Conservation (phyloP, 441 rosid species). For the Bocquillonia castaneifolia region DNA sequence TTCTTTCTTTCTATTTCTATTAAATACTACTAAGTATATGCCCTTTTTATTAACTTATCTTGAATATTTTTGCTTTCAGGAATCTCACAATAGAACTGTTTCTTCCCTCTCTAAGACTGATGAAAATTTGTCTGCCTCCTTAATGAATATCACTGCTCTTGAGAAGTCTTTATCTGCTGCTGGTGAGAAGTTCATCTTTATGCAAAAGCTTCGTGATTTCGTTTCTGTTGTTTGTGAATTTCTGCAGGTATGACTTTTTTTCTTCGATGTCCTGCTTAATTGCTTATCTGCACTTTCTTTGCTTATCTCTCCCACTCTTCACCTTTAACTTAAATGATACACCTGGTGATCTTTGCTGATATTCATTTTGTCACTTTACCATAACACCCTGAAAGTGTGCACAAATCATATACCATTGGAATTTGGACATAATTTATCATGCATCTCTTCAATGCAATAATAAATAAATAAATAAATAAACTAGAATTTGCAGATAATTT, state of each 20-base stretch:
- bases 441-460: background rate
- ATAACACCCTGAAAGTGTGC: background rate
- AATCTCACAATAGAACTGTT: conserved; percentile 64
- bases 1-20: background rate
- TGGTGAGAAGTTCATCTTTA: conserved; percentile 96
- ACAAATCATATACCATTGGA: background rate
- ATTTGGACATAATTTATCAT: background rate
- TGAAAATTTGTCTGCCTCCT: conserved; percentile 80
- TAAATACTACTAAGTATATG: background rate
- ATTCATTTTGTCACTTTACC: background rate
- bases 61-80: conserved; percentile 40
- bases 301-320: background rate
- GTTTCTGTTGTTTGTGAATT: conserved; percentile 92
- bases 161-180: conserved; percentile 76
- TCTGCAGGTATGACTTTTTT: conserved; percentile 76
- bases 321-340: background rate
- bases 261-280: conserved; percentile 25
- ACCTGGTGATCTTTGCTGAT: background rate
- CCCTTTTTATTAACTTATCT: too few species aligned
- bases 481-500: background rate
- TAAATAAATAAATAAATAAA: background rate
- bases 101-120: conserved; percentile 60
- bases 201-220: conserved; percentile 95
- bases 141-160: conserved; percentile 63
- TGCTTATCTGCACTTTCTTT: background rate